Percentiles rank a stretch among this genome's conserved stretches.
Conservation (phyloP, 495 filamentous ascomycete genomes). For the Staphylotrichum longicolle region DNA sequence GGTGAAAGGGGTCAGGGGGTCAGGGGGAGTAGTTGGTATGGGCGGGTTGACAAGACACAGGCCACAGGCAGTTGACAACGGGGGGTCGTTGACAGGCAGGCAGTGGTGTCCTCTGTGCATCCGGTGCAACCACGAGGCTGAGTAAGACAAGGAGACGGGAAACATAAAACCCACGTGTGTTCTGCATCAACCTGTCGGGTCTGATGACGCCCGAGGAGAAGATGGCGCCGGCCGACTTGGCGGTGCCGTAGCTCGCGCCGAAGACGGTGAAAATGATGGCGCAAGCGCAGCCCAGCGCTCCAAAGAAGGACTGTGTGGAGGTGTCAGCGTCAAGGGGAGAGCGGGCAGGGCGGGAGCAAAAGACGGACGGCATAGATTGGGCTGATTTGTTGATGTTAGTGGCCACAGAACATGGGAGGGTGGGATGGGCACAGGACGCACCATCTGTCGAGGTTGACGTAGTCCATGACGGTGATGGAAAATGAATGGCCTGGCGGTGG, state of each 20-base stretch:
- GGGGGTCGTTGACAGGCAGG: too few species aligned
- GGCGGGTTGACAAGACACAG: too few species aligned
- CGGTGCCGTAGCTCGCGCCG: conserved; percentile 91
- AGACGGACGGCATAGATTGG: conserved; percentile 44
- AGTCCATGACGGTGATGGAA: conserved; percentile 7
- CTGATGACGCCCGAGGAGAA: conserved; percentile 58
- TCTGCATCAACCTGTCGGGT: conserved; percentile 85
- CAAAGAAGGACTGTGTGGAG: conserved; percentile 45
- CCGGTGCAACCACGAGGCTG: too few species aligned
- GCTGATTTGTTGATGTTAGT: conserved; percentile 25
- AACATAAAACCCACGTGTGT: conserved; percentile 34
- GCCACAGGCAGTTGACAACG: too few species aligned
- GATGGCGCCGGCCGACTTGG: conserved; percentile 76
- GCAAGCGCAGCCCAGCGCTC: conserved; percentile 46
- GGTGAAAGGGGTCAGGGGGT: neutral
- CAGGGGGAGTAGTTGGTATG: too few species aligned
- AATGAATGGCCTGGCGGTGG: neutral
- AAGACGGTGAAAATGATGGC: conserved; percentile 71
- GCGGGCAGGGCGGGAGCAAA: neutral
- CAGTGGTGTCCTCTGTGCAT: too few species aligned
- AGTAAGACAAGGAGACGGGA: neutral
- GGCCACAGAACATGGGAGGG: neutral
- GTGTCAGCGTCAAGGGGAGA: neutral
- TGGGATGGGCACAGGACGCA: conserved; percentile 5
- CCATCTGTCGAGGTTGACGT: conserved; percentile 32